These are phyloP conservation scores for Grosmannia serpens DNA, from an alignment of 2,329 filamentous ascomycete genomes.

Conservation along the genomic window DNA sequence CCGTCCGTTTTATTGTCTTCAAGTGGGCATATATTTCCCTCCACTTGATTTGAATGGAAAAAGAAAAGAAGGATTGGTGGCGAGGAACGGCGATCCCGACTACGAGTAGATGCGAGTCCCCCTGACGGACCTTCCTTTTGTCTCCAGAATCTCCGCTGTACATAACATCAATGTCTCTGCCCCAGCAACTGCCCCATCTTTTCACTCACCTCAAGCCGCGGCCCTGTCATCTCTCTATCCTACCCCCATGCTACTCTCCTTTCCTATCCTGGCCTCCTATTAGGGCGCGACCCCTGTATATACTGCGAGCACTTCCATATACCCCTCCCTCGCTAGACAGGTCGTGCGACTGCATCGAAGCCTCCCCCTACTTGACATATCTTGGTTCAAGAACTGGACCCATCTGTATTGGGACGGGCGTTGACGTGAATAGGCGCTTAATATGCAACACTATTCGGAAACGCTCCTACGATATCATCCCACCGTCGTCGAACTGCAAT, in stretches of 20 bases:
- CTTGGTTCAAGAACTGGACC: neutral
- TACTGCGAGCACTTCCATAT: neutral
- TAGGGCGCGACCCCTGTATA: neutral
- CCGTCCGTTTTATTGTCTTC: too few species aligned
- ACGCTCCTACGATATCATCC: neutral
- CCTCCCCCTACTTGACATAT: neutral
- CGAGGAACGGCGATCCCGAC: too few species aligned
- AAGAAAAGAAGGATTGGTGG: too few species aligned
- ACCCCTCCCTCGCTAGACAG: neutral
- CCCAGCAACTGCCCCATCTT: too few species aligned
- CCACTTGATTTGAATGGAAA: too few species aligned
- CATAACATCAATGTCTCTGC: too few species aligned
- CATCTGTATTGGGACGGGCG: neutral
- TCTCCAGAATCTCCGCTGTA: too few species aligned
- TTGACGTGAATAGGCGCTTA: neutral
- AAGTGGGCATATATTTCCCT: too few species aligned
- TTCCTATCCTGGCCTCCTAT: neutral
- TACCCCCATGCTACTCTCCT: neutral
- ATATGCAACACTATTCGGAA: neutral
- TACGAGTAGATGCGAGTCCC: too few species aligned
- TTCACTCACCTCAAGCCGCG: too few species aligned
- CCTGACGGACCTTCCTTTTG: too few species aligned
- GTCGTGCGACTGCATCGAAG: neutral
- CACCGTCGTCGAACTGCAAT: neutral
- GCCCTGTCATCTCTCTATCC: too few species aligned